Evolutionary conservation across 768 basidiomycete genomes (phyloP), one percentile per base, ranked within the genome.

Genomic region (Kwoniella mangroviensis): DNA sequence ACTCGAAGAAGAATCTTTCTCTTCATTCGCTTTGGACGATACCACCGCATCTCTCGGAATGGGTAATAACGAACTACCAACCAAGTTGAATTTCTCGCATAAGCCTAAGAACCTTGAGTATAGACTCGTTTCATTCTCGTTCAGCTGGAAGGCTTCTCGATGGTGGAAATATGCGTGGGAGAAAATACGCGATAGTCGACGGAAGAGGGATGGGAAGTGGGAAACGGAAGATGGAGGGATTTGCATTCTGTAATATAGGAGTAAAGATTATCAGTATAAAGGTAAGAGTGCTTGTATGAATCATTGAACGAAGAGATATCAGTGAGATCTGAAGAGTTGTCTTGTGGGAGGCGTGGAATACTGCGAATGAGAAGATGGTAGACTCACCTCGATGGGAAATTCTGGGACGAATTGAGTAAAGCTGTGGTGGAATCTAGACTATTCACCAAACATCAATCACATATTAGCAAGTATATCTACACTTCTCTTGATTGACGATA

Each of bases 81-180:
- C 93, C 55, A 97, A 86, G 69, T 90, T 89, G 84, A 91, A 95
- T 79, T 88, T 88, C 69, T 87, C 86, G 9, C 91, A 91, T 68
- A 96, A 88, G 12, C 90, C 90, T 66, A 94, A 87, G 85, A 96
- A 96, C 75, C 94, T 90, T 43, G 91, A 90, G 79, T 96, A 95
- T 2, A 97, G 86, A 0, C 91, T 91, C 7, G 91, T 93, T 83
- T 97, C 94, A 6, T 89, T 92, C 84, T 84, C 76, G 28, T 64
- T 55, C 45, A 74, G 65, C 74, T 92, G 91, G 81, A 96, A 96
- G 0, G 89, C 89, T 80, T 94, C 94, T 72, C 92, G 90, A 83
- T 96, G 94, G 81, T 94, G 93, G 84, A 91, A 95, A 85, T 94
- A 98, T 1, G 94, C 94, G 83, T 99, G 96, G 0, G 93, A 92